phyloP scores from a whole-genome alignment of 345 rosid genomes.

The Crucihimalaya himalaica region DNA sequence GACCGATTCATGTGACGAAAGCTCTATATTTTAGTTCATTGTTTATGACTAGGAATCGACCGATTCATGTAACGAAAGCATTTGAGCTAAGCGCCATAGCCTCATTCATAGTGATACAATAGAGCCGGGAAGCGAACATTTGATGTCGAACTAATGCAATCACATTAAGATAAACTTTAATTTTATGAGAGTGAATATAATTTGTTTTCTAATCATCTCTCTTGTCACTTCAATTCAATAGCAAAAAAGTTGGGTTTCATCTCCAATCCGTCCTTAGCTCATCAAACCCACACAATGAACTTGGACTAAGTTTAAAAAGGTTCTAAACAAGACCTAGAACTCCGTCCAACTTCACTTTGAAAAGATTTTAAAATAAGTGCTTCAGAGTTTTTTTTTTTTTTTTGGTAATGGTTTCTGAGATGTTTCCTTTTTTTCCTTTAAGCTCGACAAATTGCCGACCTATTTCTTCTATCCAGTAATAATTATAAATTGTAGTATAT shows the following conservation, averaged over 20 bases:
- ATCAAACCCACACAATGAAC: not conserved
- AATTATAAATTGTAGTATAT: not conserved
- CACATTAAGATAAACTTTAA: too few relatives aligned
- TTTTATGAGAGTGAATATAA: not conserved
- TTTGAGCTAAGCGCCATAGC: not conserved
- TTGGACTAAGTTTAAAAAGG: not conserved
- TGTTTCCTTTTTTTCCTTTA: not conserved
- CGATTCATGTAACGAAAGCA: not conserved
- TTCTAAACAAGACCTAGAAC: not conserved
- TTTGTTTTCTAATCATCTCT: not conserved
- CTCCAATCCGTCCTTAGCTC: not conserved
- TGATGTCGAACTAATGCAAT: not conserved
- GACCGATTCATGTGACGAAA: not conserved
- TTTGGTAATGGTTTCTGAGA: slow-evolving; percentile 3
- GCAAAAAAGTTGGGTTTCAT: not conserved
- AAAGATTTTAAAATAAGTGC: not conserved
- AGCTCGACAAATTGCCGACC: not conserved
- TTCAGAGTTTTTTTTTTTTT: not conserved
- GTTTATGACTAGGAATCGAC: too few relatives aligned
- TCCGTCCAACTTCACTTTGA: not conserved
- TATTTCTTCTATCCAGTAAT: not conserved
- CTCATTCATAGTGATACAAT: not conserved
- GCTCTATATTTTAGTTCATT: not conserved
- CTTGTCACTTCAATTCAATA: not conserved
- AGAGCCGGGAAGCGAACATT: not conserved